These are phyloP conservation scores for Daldinia sp. DNA, from an alignment of 2,329 filamentous ascomycete genomes.

Conservation along the genomic window DNA sequence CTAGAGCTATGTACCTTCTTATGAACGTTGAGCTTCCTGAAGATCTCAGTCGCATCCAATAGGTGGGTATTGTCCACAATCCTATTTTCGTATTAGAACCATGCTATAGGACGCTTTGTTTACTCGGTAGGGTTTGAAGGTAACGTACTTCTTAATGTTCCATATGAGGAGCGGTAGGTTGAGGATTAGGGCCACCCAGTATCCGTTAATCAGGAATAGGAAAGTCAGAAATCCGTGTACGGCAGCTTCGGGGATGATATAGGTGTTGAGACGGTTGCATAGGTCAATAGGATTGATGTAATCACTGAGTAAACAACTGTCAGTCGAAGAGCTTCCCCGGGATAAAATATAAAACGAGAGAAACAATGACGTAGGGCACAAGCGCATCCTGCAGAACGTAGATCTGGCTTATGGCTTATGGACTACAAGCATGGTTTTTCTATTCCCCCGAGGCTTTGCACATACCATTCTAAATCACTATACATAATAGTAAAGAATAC, in stretches of 20 bases:
- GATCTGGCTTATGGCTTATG: neutral
- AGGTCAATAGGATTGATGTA: conserved; percentile 99
- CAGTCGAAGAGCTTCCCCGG: conserved; percentile 37
- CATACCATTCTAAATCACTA: conserved; percentile 98
- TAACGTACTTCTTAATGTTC: conserved; percentile 95
- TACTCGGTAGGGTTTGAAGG: neutral
- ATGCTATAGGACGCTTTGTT: neutral
- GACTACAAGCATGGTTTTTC: neutral
- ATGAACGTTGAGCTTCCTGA: conserved; percentile 97
- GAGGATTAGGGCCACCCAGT: conserved; percentile 92
- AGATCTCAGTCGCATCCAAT: conserved; percentile 97
- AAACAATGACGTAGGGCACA: conserved; percentile 40
- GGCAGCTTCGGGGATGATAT: conserved; percentile 97
- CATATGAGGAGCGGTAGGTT: conserved; percentile 92
- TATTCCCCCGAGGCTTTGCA: conserved; percentile 34
- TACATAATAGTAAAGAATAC: conserved; percentile 99
- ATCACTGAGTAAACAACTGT: conserved; percentile 68
- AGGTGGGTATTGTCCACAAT: conserved; percentile 98
- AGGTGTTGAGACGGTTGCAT: conserved; percentile 99
- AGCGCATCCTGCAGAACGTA: conserved; percentile 22
- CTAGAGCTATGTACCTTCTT: conserved; percentile 76
- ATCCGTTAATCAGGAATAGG: conserved; percentile 97
- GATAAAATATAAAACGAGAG: conserved; percentile 2
- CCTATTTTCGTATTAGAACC: conserved; percentile 58
- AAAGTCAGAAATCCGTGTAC: conserved; percentile 96